Base-by-base conservation (phyloP, 108 stramenopile species). In the Hondaea fermentalgiana region DNA sequence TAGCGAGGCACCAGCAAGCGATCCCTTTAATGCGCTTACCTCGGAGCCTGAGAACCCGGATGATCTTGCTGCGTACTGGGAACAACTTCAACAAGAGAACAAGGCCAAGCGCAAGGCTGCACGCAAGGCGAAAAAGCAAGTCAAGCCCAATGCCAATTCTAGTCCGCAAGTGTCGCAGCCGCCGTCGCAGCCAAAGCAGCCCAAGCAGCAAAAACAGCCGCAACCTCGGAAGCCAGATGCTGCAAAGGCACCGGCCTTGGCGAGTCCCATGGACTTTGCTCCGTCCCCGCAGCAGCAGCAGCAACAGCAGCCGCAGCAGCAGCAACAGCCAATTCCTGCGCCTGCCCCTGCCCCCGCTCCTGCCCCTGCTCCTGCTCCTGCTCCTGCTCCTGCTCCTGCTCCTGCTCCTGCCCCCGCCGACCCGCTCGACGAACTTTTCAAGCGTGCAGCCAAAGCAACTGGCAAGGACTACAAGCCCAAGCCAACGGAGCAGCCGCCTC, bases 391-490 rank as follows among this genome's bases (percentile, higher is more conserved):
- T 35, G 35, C 35, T 35, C 35, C 35, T 35, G 35, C 35, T 35
- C 35, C 35, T 45, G 76, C 76, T 21, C 49, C 49, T 16, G 76
- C 12, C 2, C 35, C 35, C 6, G 64, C 8, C 8, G 76, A 83
- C 23, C 19, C 45, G 49, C n/a, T 83, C 76, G 76, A 83, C 23
- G 76, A 47, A 45, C 76, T 83, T 23, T 53, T 83, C 25, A 12
- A 83, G 76, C 76, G 76, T 16, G 76, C 76, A 53, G 28, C 49
- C 45, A 47, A 53, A 17, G 76, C 76, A 6, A 28, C 51, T 55
- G 76, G 76, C 49, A 83, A 83, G 76, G 76, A 83, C 4, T 83
- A 83, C 76, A 83, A 83, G 5, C 64, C 64, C 42, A 69, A 57
- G 55, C 55, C 55, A 14, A 57, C 55, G 16, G 55, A 14, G 14